Evolutionary conservation across 2,329 filamentous ascomycete genomes (phyloP), one percentile per base, ranked within the genome.

Genomic region (Bipolaris sorokiniana): DNA sequence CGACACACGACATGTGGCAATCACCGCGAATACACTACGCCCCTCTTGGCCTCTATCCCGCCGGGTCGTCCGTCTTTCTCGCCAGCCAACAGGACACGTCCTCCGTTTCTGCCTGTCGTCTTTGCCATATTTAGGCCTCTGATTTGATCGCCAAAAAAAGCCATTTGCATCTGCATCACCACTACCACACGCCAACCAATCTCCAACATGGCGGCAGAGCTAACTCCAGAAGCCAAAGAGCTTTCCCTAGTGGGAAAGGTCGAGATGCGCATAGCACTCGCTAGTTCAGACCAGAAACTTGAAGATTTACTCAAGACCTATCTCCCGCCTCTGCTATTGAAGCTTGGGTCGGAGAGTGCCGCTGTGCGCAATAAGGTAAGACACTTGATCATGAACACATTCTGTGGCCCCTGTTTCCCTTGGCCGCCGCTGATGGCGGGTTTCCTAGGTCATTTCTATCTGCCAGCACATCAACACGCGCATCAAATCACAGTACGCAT

Each of bases 221-320:
- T 66, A 41, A 64, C 58, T 16, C 63, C 71, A 18, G 87, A 90
- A 77, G 83, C 89, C 76, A 86, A 88, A 61, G 92, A 97, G 83
- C 83, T 96, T 65, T 86, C 87, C 64, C 85, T 97, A 60, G 86
- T 97, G 50, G 90, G 90, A 69, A 94, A 91, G 72, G 89, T 96
- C 44, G 92, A 96, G 76, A 86, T 95, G 71, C 86, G 88, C 62
- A 95, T 97, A 69, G 89, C 86, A 26, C 86, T 94, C 50, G 90
- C 93, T 26, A 90, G 92, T 66, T 88, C 92, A 49, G 94, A 97
- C 73, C 83, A 86, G 61, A 96, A 94, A 78, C 85, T 99, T 1
- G 87, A 94, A 73, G 80, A 87, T 22, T 81, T 95, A 15, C 82
- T 99, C 16, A 87, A 90, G 69, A 88, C 85, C 40, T 97, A 94